phyloP scores from a whole-genome alignment of 345 rosid species.

The Eucalyptus rudis region DNA sequence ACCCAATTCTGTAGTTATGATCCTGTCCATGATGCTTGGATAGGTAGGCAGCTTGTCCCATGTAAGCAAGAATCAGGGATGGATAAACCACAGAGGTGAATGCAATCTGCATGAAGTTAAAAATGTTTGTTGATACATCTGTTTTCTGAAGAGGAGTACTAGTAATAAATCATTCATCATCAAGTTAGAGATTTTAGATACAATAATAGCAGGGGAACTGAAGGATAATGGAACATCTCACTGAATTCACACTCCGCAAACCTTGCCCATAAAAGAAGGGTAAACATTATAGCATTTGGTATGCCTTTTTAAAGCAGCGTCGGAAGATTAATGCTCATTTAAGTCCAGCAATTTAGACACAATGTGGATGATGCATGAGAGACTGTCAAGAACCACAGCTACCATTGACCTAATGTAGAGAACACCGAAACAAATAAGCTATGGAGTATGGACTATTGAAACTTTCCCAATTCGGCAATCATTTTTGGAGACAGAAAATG shows the following conservation, averaged over 20 bases:
- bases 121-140: neutral
- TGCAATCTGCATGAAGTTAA: slow-evolving; percentile 52
- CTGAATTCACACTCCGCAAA: neutral
- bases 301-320: neutral
- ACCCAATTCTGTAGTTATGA: slow-evolving; percentile 33
- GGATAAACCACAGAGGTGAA: slow-evolving; percentile 83
- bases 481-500: neutral
- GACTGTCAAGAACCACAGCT: neutral
- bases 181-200: neutral
- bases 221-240: neutral
- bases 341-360: neutral
- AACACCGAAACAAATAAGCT: neutral
- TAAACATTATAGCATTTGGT: neutral
- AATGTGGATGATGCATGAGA: neutral
- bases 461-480: neutral
- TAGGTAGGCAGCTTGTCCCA: slow-evolving; percentile 95
- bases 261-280: neutral
- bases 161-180: neutral
- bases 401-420: neutral
- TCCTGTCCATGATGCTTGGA: slow-evolving; percentile 52
- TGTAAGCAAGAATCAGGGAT: slow-evolving; percentile 77
- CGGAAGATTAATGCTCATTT: neutral
- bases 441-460: neutral
- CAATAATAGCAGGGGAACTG: neutral
- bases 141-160: neutral